A percentile compares a stretch with the other conserved stretches of the same genome.
phyloP scores from a whole-genome alignment of 192 early-diverging fungal species.

The Spinellus fusiger region DNA sequence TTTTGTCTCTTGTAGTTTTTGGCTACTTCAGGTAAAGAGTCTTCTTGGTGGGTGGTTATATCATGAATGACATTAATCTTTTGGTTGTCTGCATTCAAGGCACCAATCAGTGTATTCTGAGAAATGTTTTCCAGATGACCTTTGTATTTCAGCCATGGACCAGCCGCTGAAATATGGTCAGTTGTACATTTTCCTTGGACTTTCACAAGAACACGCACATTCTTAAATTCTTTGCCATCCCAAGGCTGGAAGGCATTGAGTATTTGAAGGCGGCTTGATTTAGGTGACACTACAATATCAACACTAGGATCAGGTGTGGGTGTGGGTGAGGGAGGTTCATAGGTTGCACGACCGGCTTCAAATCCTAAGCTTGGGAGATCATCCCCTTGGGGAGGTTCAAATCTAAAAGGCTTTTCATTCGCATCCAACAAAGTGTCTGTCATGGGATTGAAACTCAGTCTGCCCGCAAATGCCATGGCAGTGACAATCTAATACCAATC shows the following conservation, averaged over 20 bases:
- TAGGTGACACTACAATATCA: constrained; percentile 50
- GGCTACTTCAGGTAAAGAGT: constrained; percentile 85
- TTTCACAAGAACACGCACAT: constrained; percentile 81
- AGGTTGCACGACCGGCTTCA: constrained; percentile 62
- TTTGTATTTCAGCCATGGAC: constrained; percentile 97
- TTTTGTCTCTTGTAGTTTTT: constrained; percentile 59
- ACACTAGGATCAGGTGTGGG: constrained; percentile 42
- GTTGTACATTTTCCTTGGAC: constrained; percentile 99
- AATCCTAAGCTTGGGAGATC: constrained; percentile 85
- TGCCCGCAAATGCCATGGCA: constrained; percentile 83
- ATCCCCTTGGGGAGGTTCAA: constrained; percentile 73
- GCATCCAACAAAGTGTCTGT: constrained; percentile 69
- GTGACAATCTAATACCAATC: constrained; percentile 68
- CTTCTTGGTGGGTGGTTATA: constrained; percentile 49
- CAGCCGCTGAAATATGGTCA: constrained; percentile 97
- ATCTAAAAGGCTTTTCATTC: constrained; percentile 71
- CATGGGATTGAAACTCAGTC: constrained; percentile 85
- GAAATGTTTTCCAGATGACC: constrained; percentile 97
- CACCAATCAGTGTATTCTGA: constrained; percentile 96
- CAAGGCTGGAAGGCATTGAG: constrained; percentile 84
- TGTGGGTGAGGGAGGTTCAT: constrained; percentile 45
- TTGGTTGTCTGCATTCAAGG: constrained; percentile 86
- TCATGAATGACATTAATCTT: constrained; percentile 79
- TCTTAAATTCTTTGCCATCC: constrained; percentile 73
- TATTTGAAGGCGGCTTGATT: constrained; percentile 78